These are phyloP conservation scores for Boletus mariae DNA, from an alignment of 1,284 basidiomycete species.

Conservation along the genomic window DNA sequence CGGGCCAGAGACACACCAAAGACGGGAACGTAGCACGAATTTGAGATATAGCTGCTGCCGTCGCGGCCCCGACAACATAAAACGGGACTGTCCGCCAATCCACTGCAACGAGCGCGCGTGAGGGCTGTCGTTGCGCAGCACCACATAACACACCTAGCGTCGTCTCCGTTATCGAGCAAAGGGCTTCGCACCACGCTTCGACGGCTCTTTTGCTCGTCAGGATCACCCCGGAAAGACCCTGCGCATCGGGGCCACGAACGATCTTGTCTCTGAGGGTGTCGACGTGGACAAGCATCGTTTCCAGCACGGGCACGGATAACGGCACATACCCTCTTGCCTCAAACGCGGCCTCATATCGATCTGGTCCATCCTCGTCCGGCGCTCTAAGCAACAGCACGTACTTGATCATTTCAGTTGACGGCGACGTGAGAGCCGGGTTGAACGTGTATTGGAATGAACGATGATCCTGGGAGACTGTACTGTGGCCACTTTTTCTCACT, in stretches of 20 bases:
- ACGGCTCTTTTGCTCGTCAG: slow-evolving; percentile 70
- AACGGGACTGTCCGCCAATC: slow-evolving; percentile 59
- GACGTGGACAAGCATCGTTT: slow-evolving; percentile 54
- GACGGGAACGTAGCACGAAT: slow-evolving; percentile 34
- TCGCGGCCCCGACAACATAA: slow-evolving; percentile 71
- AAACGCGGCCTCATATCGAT: slow-evolving; percentile 53
- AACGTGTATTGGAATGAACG: too few relatives aligned
- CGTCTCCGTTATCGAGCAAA: slow-evolving; percentile 19
- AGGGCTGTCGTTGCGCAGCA: background rate
- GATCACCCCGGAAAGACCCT: slow-evolving; percentile 54
- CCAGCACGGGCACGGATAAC: slow-evolving; percentile 62
- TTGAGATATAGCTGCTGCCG: slow-evolving; percentile 44
- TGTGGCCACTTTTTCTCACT: too few relatives aligned
- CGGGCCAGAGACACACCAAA: slow-evolving; percentile 30
- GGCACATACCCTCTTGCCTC: slow-evolving; percentile 42
- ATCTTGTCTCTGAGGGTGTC: slow-evolving; percentile 45
- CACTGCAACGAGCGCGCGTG: slow-evolving; percentile 9
- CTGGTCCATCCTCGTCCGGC: slow-evolving; percentile 40
- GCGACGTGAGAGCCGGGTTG: background rate
- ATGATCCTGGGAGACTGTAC: too few relatives aligned
- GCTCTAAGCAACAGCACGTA: slow-evolving; percentile 56
- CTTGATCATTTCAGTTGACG: slow-evolving; percentile 8
- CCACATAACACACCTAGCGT: slow-evolving; percentile 14
- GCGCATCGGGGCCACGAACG: slow-evolving; percentile 33
- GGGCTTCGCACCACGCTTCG: slow-evolving; percentile 58